Percentiles rank a stretch among this genome's conserved stretches.
Evolutionary conservation across 2,329 filamentous ascomycete species (phyloP).

Genomic region (Fusarium poae): DNA sequence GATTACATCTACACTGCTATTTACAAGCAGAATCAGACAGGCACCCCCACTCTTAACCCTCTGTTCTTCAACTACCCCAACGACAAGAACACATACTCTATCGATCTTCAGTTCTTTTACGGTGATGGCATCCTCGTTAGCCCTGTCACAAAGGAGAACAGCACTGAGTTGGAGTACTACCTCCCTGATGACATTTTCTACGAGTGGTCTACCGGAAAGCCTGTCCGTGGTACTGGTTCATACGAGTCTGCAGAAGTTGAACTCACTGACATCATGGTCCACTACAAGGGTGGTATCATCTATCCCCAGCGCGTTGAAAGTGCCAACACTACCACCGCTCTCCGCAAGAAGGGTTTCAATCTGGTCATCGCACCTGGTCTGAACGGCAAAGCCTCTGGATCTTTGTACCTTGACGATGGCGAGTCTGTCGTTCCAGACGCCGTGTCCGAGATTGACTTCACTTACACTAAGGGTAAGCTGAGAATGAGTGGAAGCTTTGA

Average conservation of each 20-base stretch:
- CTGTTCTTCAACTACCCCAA: constrained; percentile 76
- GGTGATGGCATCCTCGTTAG: constrained; percentile 61
- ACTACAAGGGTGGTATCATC: constrained; percentile 73
- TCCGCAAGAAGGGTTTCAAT: constrained; percentile 75
- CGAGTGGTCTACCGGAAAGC: constrained; percentile 62
- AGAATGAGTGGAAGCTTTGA: constrained; percentile 66
- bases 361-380: constrained; percentile 74
- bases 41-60: constrained; percentile 75
- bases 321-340: constrained; percentile 72
- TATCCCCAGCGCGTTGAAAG: constrained; percentile 68
- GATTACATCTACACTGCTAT: constrained; percentile 83
- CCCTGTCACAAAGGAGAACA: constrained; percentile 60
- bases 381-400: constrained; percentile 73
- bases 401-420: constrained; percentile 82
- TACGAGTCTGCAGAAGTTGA: constrained; percentile 52
- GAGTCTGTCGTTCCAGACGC: constrained; percentile 69
- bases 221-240: constrained; percentile 54
- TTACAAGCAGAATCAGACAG: constrained; percentile 69
- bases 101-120: constrained; percentile 64
- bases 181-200: constrained; percentile 65
- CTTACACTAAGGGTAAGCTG: constrained; percentile 66
- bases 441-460: constrained; percentile 71
- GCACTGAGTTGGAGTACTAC: constrained; percentile 59
- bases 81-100: constrained; percentile 58
- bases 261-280: constrained; percentile 70